Base-by-base conservation (phyloP, 768 basidiomycete genomes). In the Amanita exitialis region DNA sequence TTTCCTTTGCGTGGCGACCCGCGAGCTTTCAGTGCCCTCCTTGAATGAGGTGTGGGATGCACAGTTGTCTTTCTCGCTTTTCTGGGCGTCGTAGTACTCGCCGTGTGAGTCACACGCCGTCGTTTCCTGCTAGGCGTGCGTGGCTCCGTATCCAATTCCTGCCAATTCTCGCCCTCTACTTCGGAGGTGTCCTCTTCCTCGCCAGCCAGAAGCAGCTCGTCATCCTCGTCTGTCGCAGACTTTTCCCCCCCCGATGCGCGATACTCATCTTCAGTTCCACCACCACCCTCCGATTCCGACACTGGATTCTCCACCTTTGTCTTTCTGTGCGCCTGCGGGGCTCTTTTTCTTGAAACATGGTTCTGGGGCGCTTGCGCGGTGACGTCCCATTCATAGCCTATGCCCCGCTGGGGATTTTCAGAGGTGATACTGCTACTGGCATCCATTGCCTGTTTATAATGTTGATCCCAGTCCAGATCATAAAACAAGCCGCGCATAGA, bases 401-500 rank as follows among this genome's bases (percentile, higher is more conserved):
- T n/a, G n/a, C n/a, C n/a, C n/a, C n/a, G n/a, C 5, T 59, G 54
- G 7, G 56, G 52, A 28, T 65, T 64, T 21, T 56, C n/a, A 2
- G 57, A 51, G 23, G 57, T 56, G 38, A 65, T 51, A 48, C 65
- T 52, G 53, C 68, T 45, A 52, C 69, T 57, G 0, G 63, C 57
- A 15, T 63, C 57, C 13, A 78, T 63, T 0, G 77, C 77, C 1
- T 60, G 54, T 16, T 59, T 44, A 23, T 64, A 72, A 56, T 82
- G 80, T 10, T 53, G 53, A 30, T 72, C 68, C 85, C 85, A 88
- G 41, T 74, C 56, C 53, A 87, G 73, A 2, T 72, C 66, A 56
- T 81, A 87, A 65, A 77, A 87, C 1, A 85, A 54, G 7, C 83
- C 82, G 16, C 77, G 75, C 39, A 66, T 70, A 1, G 78, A 68